Base-by-base conservation (phyloP, 148 eudicot genomes). In the Rheum nobile region DNA sequence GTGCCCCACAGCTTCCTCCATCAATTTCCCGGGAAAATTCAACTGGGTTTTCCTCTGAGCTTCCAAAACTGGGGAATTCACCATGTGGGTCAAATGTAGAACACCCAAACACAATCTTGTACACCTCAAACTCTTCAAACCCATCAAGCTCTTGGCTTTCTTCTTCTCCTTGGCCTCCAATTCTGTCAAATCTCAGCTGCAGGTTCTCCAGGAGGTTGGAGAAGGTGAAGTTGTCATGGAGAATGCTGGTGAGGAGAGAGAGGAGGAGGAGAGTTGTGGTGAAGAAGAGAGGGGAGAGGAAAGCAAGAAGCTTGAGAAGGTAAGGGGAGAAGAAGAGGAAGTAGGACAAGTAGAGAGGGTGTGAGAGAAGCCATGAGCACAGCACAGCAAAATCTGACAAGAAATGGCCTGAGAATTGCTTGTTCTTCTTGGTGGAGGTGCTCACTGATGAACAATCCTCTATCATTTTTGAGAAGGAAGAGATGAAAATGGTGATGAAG, bases 311-410 rank as follows among this genome's bases (percentile, higher is more conserved):
- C 71, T 86, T 90, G 65, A 88, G 43, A 28, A 96, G 80, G 85
- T 89, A 90, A 34, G 96, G 99, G 1, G 87, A 92, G 90, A 88
- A 92, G 86, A 90, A 87, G 67, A 92, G 76, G 71, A 90, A 78
- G 86, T 88, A 92, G 8, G 84, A 88, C 22, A 88, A 83, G 78
- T 90, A 90, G 28, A 95, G 82, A 74, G 91, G 90, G 42, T 88
- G 84, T 4, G 87, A 87, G 41, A 81, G 29, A 65, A 89, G 48
- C 67, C 75, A 83, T 28, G 87, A 79, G 8, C 44, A 76, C n/a
- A 86, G 16, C 1, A 61, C 63, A 41, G 74, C 35, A 3, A 89
- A 77, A 77, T 85, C 82, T 78, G 81, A 78, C 68, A 75, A 63
- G 4, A 76, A 22, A 39, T 81, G 75, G 42, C 31, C 74, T 34